Evolutionary conservation across 257 asterid species (phyloP).

Genomic region (Solanum lycopersicoides): DNA sequence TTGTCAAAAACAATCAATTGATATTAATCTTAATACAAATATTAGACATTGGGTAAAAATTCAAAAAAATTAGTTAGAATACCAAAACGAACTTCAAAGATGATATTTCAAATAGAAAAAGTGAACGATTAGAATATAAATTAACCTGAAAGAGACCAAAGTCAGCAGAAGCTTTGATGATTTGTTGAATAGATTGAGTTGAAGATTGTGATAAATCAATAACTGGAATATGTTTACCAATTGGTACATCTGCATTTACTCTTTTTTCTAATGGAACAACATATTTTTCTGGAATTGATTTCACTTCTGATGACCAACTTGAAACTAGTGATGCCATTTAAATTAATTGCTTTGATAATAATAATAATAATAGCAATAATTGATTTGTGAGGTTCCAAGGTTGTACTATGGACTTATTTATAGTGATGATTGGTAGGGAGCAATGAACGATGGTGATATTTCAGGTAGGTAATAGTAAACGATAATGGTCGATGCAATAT

Average conservation of each 20-base stretch:
- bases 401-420: background rate
- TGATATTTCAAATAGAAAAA: background rate
- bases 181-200: background rate
- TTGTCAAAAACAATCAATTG: background rate
- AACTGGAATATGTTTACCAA: background rate
- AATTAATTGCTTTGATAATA: background rate
- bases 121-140: background rate
- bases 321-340: background rate
- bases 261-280: background rate
- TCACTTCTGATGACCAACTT: background rate
- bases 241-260: background rate
- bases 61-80: rapidly evolving
- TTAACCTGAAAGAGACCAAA: slow-evolving; percentile 10
- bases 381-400: background rate
- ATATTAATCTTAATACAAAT: background rate
- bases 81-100: background rate
- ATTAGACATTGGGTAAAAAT: background rate
- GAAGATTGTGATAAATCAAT: background rate
- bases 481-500: too few relatives aligned
- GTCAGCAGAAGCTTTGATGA: background rate
- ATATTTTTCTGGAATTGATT: background rate
- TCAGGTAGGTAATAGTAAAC: too few relatives aligned
- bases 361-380: background rate
- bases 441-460: background rate
- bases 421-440: background rate